Base-by-base conservation (phyloP, 768 basidiomycete species). In the Phanerodontia chrysosporium region DNA sequence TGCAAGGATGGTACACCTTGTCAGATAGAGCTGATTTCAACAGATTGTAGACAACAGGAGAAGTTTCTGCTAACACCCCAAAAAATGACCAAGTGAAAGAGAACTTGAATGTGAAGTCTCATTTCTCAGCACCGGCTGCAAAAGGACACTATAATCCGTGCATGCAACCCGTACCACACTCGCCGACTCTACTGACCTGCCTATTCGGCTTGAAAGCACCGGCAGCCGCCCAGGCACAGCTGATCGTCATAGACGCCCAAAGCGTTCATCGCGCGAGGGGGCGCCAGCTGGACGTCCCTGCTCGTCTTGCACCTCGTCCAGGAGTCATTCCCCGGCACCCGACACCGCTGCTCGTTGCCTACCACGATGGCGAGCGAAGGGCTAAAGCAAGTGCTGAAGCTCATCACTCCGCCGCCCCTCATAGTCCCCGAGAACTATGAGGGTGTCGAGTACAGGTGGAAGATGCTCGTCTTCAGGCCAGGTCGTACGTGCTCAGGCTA, bases 381-480 rank as follows among this genome's bases (percentile, higher is more conserved):
- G 12, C 49, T 61, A 21, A 51, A 27, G 21, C 57, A 61, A 35
- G 30, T 61, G 7, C 28, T 61, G 35, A 3, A 12, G 55, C 7
- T 49, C 6, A 13, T 90, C 62, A 82, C 84, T 4, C 89, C 89
- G 12, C 78, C 83, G 0, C 82, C 84, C 2, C 75, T 84, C 56
- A 66, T 79, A 32, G 76, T 82, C 24, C 73, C 77, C 12, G 72
- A 75, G 7, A 76, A 87, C 8, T 97, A 94, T 70, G 79, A 87
- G 35, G 94, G 93, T 21, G 71, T 83, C 48, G 82, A 97, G 71
- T 86, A 77, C 70, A 79, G 74, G 62, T 95, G 88, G 86, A 86
- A 80, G 68, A 76, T 84, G 57, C 73, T 97, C 65, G 83, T 86
- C 36, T 92, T 96, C 75, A 80, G 93, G 45, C 95, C 94, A 21